Percentiles rank a stretch among this genome's conserved stretches.
phyloP scores from a whole-genome alignment of 2,329 filamentous ascomycete species.

The Drechslerella coelobrocha region DNA sequence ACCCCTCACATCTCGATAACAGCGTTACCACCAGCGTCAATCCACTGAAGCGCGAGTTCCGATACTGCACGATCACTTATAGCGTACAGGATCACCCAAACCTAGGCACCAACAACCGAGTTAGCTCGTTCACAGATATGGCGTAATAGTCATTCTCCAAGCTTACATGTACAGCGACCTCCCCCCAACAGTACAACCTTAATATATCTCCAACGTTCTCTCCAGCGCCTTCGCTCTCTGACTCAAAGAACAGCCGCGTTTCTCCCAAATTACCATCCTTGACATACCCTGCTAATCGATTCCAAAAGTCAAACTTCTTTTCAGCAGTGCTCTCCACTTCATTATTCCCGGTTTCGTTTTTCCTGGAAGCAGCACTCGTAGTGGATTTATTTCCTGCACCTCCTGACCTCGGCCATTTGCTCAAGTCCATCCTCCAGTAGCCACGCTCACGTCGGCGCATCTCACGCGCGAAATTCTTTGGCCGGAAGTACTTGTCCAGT shows the following conservation, averaged over 20 bases:
- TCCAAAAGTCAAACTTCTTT: constrained; percentile 32
- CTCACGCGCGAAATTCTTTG: constrained; percentile 14
- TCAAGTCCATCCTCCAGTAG: constrained; percentile 32
- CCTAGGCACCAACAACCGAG: not conserved
- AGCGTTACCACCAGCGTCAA: constrained; percentile 14
- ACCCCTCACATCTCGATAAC: constrained; percentile 31
- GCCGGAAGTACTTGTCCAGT: constrained; percentile 29
- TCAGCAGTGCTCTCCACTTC: constrained; percentile 21
- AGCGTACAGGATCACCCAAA: constrained; percentile 33
- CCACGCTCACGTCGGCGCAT: constrained; percentile 27
- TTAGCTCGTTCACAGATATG: not conserved
- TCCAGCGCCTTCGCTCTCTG: constrained; percentile 27
- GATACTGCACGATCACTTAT: constrained; percentile 38
- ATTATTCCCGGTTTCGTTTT: not conserved
- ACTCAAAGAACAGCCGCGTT: constrained; percentile 30
- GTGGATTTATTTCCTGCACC: not conserved
- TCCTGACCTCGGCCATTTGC: constrained; percentile 19
- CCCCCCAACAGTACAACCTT: constrained; percentile 35
- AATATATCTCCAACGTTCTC: constrained; percentile 36
- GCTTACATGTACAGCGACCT: constrained; percentile 36
- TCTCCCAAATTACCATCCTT: constrained; percentile 30
- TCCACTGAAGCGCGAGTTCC: constrained; percentile 23
- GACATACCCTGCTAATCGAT: constrained; percentile 24
- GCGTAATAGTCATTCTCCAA: not conserved
- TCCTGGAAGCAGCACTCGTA: not conserved